phyloP scores from a whole-genome alignment of 176 grass and related monocot genomes.

The Cocos nucifera region DNA sequence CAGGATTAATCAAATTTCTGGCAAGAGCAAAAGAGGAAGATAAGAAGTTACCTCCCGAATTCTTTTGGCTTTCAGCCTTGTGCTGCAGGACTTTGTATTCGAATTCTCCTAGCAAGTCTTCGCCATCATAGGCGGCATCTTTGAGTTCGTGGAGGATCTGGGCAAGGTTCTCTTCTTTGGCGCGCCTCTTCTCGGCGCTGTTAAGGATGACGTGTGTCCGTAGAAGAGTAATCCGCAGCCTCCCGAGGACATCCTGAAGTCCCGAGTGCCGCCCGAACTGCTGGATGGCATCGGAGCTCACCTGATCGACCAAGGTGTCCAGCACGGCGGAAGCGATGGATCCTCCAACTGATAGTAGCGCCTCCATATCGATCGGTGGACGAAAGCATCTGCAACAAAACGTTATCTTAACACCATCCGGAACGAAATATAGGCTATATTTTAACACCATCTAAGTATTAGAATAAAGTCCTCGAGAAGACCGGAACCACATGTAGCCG shows the following conservation, averaged over 20 bases:
- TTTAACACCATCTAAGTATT: too few species aligned
- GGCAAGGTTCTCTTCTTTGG: neutral
- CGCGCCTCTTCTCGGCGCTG: slow-evolving; percentile 3
- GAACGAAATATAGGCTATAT: too few species aligned
- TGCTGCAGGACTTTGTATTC: slow-evolving; percentile 1
- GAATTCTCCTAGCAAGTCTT: slow-evolving; percentile 13
- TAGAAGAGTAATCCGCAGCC: slow-evolving; percentile 3
- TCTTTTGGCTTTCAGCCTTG: neutral
- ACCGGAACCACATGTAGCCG: too few species aligned
- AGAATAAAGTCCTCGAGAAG: too few species aligned
- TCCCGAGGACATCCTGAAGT: neutral
- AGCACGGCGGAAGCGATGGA: too few species aligned
- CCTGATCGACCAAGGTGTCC: too few species aligned
- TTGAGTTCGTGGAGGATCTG: slow-evolving; percentile 16
- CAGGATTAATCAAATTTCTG: slow-evolving; percentile 3
- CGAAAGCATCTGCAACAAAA: too few species aligned
- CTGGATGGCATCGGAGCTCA: too few species aligned
- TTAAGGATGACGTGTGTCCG: slow-evolving; percentile 3
- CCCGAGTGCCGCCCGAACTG: neutral
- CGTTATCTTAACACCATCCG: too few species aligned
- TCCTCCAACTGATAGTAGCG: too few species aligned
- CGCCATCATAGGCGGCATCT: neutral
- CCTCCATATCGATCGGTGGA: too few species aligned
- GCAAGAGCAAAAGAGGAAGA: slow-evolving; percentile 7
- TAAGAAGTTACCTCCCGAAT: slow-evolving; percentile 1